phyloP scores from a whole-genome alignment of 2,329 filamentous ascomycete species.

The Colletotrichum plurivorum region DNA sequence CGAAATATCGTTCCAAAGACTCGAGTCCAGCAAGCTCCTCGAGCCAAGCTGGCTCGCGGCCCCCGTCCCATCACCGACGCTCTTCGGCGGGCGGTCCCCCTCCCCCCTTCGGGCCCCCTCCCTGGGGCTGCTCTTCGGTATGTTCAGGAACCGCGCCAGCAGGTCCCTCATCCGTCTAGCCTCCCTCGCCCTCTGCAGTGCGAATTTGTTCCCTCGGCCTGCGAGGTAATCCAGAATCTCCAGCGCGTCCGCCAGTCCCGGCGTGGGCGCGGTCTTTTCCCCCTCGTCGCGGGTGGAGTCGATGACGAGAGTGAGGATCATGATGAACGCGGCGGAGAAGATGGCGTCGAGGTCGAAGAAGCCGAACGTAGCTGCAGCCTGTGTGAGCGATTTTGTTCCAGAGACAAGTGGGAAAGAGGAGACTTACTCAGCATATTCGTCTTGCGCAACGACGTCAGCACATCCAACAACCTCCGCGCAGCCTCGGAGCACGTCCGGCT shows the following conservation, averaged over 20 bases:
- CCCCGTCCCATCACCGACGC: background rate
- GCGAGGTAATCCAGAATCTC: constrained; percentile 48
- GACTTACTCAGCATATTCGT: constrained; percentile 47
- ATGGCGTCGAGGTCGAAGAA: constrained; percentile 40
- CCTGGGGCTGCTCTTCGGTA: constrained; percentile 26
- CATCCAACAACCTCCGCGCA: constrained; percentile 26
- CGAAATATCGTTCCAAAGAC: constrained; percentile 36
- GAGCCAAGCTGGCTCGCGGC: constrained; percentile 22
- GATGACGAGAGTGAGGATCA: constrained; percentile 36
- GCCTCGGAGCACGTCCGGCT: constrained; percentile 37
- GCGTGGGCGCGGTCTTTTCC: constrained; percentile 45
- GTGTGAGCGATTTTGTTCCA: background rate
- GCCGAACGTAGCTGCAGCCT: constrained; percentile 19
- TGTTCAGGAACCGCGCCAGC: constrained; percentile 24
- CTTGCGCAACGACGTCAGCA: constrained; percentile 44
- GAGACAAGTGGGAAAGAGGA: fast-evolving
- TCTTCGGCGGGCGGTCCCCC: background rate
- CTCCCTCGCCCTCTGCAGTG: constrained; percentile 31
- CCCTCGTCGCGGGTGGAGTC: constrained; percentile 46
- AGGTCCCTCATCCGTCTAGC: constrained; percentile 30
- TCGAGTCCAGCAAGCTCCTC: constrained; percentile 32
- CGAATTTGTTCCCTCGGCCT: constrained; percentile 46
- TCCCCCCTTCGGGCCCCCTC: no score
- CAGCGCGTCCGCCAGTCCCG: constrained; percentile 45
- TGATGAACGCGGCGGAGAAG: constrained; percentile 40